Percentiles rank a stretch among this genome's conserved stretches.
These are phyloP conservation scores for Claviceps sp. DNA, from an alignment of 2,329 filamentous ascomycete species.

Conservation along the genomic window DNA sequence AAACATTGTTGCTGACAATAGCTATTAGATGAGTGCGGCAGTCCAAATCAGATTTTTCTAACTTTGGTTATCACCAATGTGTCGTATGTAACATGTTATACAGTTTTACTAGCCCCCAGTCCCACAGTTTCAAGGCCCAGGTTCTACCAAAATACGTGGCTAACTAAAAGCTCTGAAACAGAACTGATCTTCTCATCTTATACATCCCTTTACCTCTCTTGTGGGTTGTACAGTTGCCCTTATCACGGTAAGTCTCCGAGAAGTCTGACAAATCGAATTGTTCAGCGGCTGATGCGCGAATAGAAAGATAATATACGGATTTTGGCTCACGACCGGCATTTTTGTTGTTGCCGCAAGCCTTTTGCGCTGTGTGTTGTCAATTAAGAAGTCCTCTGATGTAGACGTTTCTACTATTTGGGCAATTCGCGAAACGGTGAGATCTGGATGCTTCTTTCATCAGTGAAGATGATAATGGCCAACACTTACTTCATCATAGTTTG, in stretches of 20 bases:
- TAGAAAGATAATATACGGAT: constrained; percentile 11
- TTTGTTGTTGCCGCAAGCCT: constrained; percentile 14
- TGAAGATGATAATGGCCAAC: not conserved
- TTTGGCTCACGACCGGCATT: constrained; percentile 13
- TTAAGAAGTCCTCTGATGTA: constrained; percentile 9
- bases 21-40: constrained; percentile 10
- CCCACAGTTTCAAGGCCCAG: not conserved
- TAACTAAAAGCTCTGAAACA: not conserved
- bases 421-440: constrained; percentile 13
- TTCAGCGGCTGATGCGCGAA: not conserved
- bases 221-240: constrained; percentile 12
- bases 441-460: too few species aligned
- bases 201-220: constrained; percentile 13
- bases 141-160: not conserved
- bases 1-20: not conserved
- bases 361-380: constrained; percentile 11
- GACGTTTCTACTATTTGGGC: constrained; percentile 14
- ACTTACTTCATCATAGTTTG: constrained; percentile 7
- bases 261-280: not conserved
- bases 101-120: not conserved
- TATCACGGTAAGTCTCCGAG: constrained; percentile 6
- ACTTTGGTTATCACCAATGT: constrained; percentile 13
- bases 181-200: constrained; percentile 12
- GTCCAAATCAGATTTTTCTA: constrained; percentile 10
- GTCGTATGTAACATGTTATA: too few species aligned